Conservation (phyloP, 116 monocot species). For the Dioscorea cayenensis region DNA sequence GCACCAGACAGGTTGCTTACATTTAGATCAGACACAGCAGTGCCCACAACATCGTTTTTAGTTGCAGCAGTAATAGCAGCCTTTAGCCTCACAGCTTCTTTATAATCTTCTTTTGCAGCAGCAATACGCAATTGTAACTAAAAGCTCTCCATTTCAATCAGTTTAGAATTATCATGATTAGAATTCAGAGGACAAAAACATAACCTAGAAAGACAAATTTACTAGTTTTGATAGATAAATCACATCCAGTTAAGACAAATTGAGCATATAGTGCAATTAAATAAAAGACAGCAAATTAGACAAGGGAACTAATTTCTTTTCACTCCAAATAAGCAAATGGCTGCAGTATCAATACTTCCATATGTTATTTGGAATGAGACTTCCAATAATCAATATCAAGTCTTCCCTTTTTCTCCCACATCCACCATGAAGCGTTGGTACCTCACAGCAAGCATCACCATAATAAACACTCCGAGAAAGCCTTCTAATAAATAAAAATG, state of each 20-base stretch:
- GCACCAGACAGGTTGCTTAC: conserved; percentile 23
- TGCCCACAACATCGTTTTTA: conserved; percentile 68
- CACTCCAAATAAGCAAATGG: too few species aligned
- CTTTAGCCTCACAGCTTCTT: conserved; percentile 77
- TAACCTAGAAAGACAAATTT: not conserved
- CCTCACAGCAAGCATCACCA: not conserved
- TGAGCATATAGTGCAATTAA: not conserved
- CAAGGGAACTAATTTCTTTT: not conserved
- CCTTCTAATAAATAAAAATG: not conserved
- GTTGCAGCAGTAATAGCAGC: conserved; percentile 49
- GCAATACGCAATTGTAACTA: conserved; percentile 70
- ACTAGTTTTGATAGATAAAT: not conserved
- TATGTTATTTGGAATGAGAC: too few species aligned
- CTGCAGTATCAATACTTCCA: too few species aligned
- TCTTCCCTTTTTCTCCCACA: too few species aligned
- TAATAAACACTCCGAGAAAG: not conserved
- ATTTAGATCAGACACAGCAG: conserved; percentile 53
- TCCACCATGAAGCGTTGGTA: not conserved
- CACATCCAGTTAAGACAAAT: not conserved
- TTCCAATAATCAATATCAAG: too few species aligned
- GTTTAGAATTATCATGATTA: not conserved
- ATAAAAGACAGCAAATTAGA: not conserved
- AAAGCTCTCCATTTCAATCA: not conserved
- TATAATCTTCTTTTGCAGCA: conserved; percentile 70
- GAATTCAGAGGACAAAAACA: not conserved